Evolutionary conservation across 2,329 filamentous ascomycete species (phyloP).

Genomic region (Tolypocladium cylindrosporum): DNA sequence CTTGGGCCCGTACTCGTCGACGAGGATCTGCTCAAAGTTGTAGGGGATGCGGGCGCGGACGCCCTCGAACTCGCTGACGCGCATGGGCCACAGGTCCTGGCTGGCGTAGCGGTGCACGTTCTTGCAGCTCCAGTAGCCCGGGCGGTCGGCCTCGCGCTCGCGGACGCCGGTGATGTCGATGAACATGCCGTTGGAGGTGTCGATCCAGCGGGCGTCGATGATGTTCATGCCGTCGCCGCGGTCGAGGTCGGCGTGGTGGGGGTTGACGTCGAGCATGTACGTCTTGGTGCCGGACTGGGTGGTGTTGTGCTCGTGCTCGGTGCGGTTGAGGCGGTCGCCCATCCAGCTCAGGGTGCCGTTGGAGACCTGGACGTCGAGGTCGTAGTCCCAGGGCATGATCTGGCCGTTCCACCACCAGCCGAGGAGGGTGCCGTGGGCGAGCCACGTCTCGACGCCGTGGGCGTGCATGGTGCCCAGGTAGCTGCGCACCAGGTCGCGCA

Average conservation of each 20-base stretch:
- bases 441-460: slow-evolving; percentile 68
- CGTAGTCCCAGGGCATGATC: slow-evolving; percentile 77
- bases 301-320: slow-evolving; percentile 47
- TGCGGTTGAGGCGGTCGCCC: slow-evolving; percentile 58
- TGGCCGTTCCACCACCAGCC: slow-evolving; percentile 84
- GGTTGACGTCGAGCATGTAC: slow-evolving; percentile 72
- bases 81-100: slow-evolving; percentile 66
- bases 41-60: slow-evolving; percentile 61
- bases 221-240: slow-evolving; percentile 64
- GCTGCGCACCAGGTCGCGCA: slow-evolving; percentile 61
- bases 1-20: slow-evolving; percentile 55
- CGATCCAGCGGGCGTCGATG: slow-evolving; percentile 79
- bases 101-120: slow-evolving; percentile 65
- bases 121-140: slow-evolving; percentile 69
- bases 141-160: slow-evolving; percentile 49
- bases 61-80: slow-evolving; percentile 65
- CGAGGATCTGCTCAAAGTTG: slow-evolving; percentile 54
- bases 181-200: slow-evolving; percentile 64
- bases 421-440: slow-evolving; percentile 73
- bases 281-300: slow-evolving; percentile 27
- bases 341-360: slow-evolving; percentile 56
- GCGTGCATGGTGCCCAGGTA: slow-evolving; percentile 60
- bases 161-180: slow-evolving; percentile 74
- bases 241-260: slow-evolving; percentile 50
- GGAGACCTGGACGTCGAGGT: slow-evolving; percentile 72